These are phyloP conservation scores for Salix suchowensis DNA, from an alignment of 345 rosid genomes.

Conservation along the genomic window DNA sequence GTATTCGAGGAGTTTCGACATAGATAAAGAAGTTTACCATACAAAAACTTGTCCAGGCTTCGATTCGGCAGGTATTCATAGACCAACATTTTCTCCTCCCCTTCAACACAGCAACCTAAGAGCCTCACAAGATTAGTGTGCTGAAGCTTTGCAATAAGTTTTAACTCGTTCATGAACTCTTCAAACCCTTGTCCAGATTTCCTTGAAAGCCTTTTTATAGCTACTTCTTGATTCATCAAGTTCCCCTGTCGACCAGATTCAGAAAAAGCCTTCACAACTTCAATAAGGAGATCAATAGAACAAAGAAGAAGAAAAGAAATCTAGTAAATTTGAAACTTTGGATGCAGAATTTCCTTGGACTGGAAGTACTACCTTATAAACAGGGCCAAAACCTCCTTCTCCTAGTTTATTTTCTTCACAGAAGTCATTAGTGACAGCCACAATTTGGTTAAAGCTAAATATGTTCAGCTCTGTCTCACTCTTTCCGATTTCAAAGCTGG, in stretches of 20 bases:
- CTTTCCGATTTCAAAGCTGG: not conserved
- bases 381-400: slow-evolving; percentile 28
- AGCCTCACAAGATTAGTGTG: slow-evolving; percentile 24
- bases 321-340: not conserved
- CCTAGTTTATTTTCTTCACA: slow-evolving; percentile 15
- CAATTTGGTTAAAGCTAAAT: not conserved
- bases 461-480: not conserved
- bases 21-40: slow-evolving; percentile 1
- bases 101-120: slow-evolving; percentile 14
- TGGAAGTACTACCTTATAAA: slow-evolving; percentile 3
- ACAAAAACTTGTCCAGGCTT: slow-evolving; percentile 22
- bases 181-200: slow-evolving; percentile 13
- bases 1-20: not conserved
- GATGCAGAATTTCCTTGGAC: not conserved
- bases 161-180: slow-evolving; percentile 17
- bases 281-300: not conserved
- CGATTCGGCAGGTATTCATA: slow-evolving; percentile 22
- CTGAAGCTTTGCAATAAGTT: slow-evolving; percentile 21
- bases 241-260: slow-evolving; percentile 5
- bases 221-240: not conserved
- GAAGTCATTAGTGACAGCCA: slow-evolving; percentile 16
- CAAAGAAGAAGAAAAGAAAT: not conserved
- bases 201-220: slow-evolving; percentile 19
- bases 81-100: slow-evolving; percentile 14
- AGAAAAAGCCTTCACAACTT: not conserved